phyloP scores from a whole-genome alignment of 1,139 yeast genomes.

The Debaryomyces udenii region DNA sequence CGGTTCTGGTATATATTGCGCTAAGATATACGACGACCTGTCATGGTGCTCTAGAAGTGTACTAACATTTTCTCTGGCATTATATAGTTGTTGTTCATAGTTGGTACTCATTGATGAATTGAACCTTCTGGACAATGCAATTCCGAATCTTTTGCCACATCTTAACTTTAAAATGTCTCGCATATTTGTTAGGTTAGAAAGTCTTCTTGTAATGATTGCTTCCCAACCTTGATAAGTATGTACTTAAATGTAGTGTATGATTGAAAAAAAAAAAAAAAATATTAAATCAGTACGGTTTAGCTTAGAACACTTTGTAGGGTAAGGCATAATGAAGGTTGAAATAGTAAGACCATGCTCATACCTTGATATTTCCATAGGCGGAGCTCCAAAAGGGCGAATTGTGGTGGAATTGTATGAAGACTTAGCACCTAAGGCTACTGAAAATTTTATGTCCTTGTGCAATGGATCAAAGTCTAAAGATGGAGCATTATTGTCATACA shows the following conservation, averaged over 20 bases:
- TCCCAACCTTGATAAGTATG: not conserved
- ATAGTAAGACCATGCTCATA: slow-evolving; percentile 42
- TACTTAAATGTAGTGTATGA: not conserved
- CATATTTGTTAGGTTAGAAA: not conserved
- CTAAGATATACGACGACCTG: slow-evolving; percentile 65
- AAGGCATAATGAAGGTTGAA: slow-evolving; percentile 35
- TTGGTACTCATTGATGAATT: slow-evolving; percentile 11
- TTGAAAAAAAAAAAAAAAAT: slow-evolving; percentile 4
- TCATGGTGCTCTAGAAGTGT: slow-evolving; percentile 51
- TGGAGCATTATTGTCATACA: slow-evolving; percentile 27
- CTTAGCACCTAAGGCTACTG: slow-evolving; percentile 61
- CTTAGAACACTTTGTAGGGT: not conserved
- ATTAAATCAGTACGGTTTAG: too few relatives aligned
- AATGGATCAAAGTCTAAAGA: slow-evolving; percentile 32
- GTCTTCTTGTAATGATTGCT: too few relatives aligned
- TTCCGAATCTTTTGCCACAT: not conserved
- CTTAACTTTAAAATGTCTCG: not conserved
- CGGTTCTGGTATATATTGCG: slow-evolving; percentile 71
- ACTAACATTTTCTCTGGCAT: slow-evolving; percentile 48
- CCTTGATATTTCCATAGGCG: slow-evolving; percentile 60
- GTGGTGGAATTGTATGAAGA: slow-evolving; percentile 59
- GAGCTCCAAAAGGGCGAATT: slow-evolving; percentile 56
- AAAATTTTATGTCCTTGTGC: slow-evolving; percentile 55
- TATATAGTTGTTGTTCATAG: slow-evolving; percentile 29
- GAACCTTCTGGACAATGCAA: not conserved